These are phyloP conservation scores for Fabrea salina DNA, from an alignment of 169 alveolate species.

Conservation along the genomic window DNA sequence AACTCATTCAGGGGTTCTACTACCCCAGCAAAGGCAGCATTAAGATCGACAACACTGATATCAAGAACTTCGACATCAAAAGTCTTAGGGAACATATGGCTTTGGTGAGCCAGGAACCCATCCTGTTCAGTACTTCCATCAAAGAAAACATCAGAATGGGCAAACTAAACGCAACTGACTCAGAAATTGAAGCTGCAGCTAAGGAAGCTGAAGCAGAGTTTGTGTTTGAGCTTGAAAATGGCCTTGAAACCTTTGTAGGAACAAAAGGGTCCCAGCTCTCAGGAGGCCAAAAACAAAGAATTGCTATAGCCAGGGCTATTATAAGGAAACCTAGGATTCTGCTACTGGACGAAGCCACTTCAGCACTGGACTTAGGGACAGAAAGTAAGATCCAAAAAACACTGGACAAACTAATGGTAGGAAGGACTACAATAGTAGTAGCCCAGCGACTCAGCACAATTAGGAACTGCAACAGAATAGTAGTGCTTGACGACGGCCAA, in stretches of 20 bases:
- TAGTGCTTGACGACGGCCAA: constrained; percentile 51
- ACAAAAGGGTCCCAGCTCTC: constrained; percentile 56
- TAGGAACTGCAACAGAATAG: constrained; percentile 45
- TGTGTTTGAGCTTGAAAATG: constrained; percentile 67
- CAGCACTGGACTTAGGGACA: constrained; percentile 87
- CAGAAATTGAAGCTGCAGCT: constrained; percentile 71
- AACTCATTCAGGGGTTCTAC: constrained; percentile 87
- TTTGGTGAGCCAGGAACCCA: constrained; percentile 72
- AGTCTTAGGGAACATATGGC: constrained; percentile 64
- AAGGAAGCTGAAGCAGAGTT: constrained; percentile 82
- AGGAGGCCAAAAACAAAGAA: constrained; percentile 77
- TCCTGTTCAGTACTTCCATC: constrained; percentile 53
- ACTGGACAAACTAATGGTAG: constrained; percentile 42
- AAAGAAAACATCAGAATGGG: constrained; percentile 74
- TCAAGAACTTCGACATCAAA: constrained; percentile 68
- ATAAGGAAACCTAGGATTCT: constrained; percentile 78
- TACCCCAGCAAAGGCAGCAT: constrained; percentile 74
- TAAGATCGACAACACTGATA: constrained; percentile 58
- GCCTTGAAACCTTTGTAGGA: constrained; percentile 74
- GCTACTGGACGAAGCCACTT: constrained; percentile 94
- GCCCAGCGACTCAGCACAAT: constrained; percentile 62
- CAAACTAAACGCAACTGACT: constrained; percentile 45
- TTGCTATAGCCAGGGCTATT: constrained; percentile 86
- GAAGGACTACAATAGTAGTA: constrained; percentile 62
- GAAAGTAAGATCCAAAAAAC: constrained; percentile 85